Conservation (phyloP, 1,284 basidiomycete genomes). For the Exsudoporus floridanus region DNA sequence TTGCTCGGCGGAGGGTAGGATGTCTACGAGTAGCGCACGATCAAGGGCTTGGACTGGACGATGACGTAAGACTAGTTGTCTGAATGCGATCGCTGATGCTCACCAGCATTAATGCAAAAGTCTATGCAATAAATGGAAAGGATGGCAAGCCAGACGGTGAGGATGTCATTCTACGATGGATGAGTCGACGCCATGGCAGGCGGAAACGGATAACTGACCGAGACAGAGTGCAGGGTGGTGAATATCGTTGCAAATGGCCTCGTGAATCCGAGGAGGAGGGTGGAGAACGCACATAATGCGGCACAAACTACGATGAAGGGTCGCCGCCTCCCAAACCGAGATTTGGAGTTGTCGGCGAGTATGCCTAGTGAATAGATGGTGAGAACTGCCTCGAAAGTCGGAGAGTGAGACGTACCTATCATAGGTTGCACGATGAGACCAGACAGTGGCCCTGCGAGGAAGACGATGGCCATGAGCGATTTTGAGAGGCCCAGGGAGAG, state of each 20-base stretch:
- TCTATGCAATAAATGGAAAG: slow-evolving; percentile 88
- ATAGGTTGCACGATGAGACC: slow-evolving; percentile 92
- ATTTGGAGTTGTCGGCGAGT: slow-evolving; percentile 86
- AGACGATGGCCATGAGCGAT: slow-evolving; percentile 86
- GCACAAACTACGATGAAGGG: slow-evolving; percentile 82
- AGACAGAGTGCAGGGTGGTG: slow-evolving; percentile 39
- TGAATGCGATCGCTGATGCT: slow-evolving; percentile 14
- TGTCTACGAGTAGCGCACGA: slow-evolving; percentile 78
- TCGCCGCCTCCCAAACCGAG: slow-evolving; percentile 78
- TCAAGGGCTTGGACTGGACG: slow-evolving; percentile 75
- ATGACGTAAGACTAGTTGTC: background rate
- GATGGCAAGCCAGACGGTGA: slow-evolving; percentile 81
- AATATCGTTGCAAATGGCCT: slow-evolving; percentile 68
- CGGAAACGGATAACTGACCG: slow-evolving; percentile 31
- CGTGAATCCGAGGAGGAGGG: slow-evolving; percentile 86
- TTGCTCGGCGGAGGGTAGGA: slow-evolving; percentile 67
- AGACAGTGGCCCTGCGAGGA: slow-evolving; percentile 90
- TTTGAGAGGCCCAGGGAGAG: slow-evolving; percentile 88
- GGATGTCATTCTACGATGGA: slow-evolving; percentile 50
- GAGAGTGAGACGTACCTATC: slow-evolving; percentile 50
- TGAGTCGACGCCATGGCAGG: background rate
- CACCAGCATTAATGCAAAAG: slow-evolving; percentile 88
- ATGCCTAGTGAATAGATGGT: slow-evolving; percentile 46
- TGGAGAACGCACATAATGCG: slow-evolving; percentile 66
- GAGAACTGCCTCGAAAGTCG: background rate